Evolutionary conservation across 371 early-diverging fungal genomes (phyloP), one percentile per base, ranked within the genome.

Genomic region (Mortierella polycephala): DNA sequence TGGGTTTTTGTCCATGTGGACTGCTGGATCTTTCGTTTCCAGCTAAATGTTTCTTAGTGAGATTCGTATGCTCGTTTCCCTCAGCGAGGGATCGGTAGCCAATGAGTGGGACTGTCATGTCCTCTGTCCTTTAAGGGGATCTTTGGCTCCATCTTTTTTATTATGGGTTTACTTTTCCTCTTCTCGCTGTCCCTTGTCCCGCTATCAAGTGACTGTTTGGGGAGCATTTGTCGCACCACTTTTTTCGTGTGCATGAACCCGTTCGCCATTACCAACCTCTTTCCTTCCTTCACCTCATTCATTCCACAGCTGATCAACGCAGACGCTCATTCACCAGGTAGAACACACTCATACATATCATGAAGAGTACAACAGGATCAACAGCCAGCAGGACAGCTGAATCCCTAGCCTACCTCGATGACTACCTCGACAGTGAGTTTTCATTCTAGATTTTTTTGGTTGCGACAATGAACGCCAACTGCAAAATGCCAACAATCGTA

Each of bases 341-440:
- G 20, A 46, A 47, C 18, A 41, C 18, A 6, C 21, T 16, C 21
- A 16, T 13, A 8, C 21, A 51, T 54, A 61, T 18, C 55, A 84
- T 83, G 83, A 85, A 81, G 54, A 45, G 77, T 12, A 59, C 84
- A 21, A 52, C 73, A 40, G 72, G 64, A 18, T 62, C 82, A 20
- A 64, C 77, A 14, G 63, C 68, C 14, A 56, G 64, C 6, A 64
- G 67, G 57, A 53, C 61, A 55, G 75, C 81, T 44, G 88, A 89
- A 59, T 86, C 84, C 52, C 71, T 90, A 41, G 81, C 90, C 18
- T 92, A 94, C 64, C 86, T 94, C 42, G 93, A 96, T 81, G 96
- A 96, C 64, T 96, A 96, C 74, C 84, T 96, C 40, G 96, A 96
- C 82, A 94, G 95, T 96, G 40, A 56, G 49, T 20, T 13, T 23